These are phyloP conservation scores for Salvia splendens DNA, from an alignment of 257 asterid species.

Conservation along the genomic window DNA sequence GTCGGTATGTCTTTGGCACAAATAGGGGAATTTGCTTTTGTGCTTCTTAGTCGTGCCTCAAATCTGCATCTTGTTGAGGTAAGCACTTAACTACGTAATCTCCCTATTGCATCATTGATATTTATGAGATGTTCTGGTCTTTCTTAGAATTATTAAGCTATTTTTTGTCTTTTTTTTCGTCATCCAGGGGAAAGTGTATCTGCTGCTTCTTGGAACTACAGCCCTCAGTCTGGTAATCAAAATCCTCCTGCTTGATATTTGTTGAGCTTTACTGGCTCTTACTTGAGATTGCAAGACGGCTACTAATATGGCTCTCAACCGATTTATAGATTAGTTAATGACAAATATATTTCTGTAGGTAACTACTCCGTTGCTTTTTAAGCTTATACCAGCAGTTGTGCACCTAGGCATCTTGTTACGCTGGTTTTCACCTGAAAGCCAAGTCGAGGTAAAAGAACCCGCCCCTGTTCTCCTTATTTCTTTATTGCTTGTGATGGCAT, in stretches of 20 bases:
- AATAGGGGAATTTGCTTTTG: conserved; percentile 98
- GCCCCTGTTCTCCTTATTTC: not conserved
- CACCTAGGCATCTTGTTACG: conserved; percentile 90
- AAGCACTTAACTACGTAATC: conserved; percentile 28
- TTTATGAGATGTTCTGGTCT: not conserved
- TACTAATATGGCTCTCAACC: not conserved
- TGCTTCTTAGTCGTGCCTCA: conserved; percentile 96
- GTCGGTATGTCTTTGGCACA: conserved; percentile 99
- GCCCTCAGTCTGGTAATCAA: conserved; percentile 72
- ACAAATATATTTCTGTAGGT: conserved; percentile 51
- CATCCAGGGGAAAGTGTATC: conserved; percentile 78
- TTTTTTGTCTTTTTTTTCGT: not conserved
- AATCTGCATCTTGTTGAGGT: conserved; percentile 99
- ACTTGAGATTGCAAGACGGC: no score
- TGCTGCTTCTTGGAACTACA: conserved; percentile 95
- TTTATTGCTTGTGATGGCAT: not conserved
- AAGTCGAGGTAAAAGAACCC: conserved; percentile 58
- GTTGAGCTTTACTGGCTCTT: no score
- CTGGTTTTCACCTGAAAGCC: conserved; percentile 89
- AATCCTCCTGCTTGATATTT: conserved; percentile 17
- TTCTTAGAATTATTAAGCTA: conserved; percentile 1
- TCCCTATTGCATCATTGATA: not conserved
- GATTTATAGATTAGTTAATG: not conserved
- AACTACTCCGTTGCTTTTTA: conserved; percentile 93
- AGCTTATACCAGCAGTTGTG: conserved; percentile 89